phyloP scores from a whole-genome alignment of 192 early-diverging fungal genomes.

The Coemansia sp. region DNA sequence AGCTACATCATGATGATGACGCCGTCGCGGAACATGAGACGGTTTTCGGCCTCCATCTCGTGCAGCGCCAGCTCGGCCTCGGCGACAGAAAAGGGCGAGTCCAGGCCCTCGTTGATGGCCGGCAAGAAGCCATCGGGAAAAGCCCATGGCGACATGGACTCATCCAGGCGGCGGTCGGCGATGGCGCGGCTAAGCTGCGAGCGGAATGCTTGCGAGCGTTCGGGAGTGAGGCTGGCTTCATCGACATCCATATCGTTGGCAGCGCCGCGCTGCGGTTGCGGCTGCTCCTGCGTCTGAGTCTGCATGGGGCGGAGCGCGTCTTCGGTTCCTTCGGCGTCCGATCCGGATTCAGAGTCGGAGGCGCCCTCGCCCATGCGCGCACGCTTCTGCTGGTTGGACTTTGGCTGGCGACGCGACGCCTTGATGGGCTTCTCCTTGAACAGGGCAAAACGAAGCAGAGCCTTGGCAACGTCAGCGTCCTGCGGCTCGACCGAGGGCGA shows the following conservation, averaged over 20 bases:
- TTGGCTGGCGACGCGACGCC: slow-evolving; percentile 20
- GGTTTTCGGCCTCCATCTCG: slow-evolving; percentile 64
- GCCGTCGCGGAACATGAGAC: slow-evolving; percentile 70
- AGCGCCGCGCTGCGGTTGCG: background rate
- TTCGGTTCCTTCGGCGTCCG: background rate
- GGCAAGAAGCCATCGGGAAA: slow-evolving; percentile 59
- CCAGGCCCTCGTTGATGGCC: slow-evolving; percentile 58
- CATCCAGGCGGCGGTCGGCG: slow-evolving; percentile 52
- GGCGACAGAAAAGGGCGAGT: slow-evolving; percentile 50
- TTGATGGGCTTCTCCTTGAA: slow-evolving; percentile 74
- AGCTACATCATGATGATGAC: slow-evolving; percentile 66
- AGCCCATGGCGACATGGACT: slow-evolving; percentile 43
- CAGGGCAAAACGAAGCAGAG: slow-evolving; percentile 84
- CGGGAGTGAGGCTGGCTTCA: background rate
- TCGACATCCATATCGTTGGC: slow-evolving; percentile 33
- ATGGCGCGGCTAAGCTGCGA: slow-evolving; percentile 51
- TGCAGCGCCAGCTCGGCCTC: slow-evolving; percentile 64
- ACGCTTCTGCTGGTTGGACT: slow-evolving; percentile 43
- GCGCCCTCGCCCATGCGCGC: slow-evolving; percentile 46
- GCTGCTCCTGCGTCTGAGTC: background rate
- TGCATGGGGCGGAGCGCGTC: slow-evolving; percentile 6
- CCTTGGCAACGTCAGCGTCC: slow-evolving; percentile 82
- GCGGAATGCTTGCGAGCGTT: slow-evolving; percentile 52
- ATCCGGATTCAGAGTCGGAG: slow-evolving; percentile 49
- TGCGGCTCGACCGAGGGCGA: slow-evolving; percentile 74